Conservation (phyloP, 768 basidiomycete species). For the Dioszegia crocea region DNA sequence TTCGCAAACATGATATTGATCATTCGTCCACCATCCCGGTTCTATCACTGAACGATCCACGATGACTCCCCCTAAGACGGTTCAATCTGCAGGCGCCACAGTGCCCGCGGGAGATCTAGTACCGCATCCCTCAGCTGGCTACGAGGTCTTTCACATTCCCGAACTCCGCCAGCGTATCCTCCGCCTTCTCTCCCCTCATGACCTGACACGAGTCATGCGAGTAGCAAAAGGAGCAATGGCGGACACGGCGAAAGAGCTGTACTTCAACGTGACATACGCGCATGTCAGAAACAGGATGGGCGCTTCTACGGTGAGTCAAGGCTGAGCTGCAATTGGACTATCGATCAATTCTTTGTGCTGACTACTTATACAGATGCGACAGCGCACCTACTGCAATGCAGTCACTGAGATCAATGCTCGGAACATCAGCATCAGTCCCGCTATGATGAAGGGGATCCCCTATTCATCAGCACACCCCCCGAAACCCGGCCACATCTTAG, state of each 20-base stretch:
- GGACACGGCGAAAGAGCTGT: background rate
- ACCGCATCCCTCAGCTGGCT: background rate
- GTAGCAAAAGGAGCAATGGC: background rate
- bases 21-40: too few relatives aligned
- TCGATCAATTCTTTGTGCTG: too few relatives aligned
- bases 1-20: too few relatives aligned
- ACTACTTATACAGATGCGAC: background rate
- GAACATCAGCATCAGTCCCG: background rate
- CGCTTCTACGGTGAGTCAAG: background rate
- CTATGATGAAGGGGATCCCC: background rate
- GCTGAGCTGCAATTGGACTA: too few relatives aligned
- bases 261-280: background rate
- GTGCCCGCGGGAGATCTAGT: too few relatives aligned
- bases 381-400: background rate
- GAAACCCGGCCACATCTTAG: too few relatives aligned
- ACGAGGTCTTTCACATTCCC: background rate
- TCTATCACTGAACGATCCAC: too few relatives aligned
- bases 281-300: background rate
- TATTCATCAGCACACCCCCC: too few relatives aligned
- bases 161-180: background rate
- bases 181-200: background rate
- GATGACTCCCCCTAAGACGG: too few relatives aligned
- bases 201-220: background rate
- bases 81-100: too few relatives aligned
- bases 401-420: background rate